Conservation (phyloP, 371 early-diverging fungal species). For the Mucor irregularis region DNA sequence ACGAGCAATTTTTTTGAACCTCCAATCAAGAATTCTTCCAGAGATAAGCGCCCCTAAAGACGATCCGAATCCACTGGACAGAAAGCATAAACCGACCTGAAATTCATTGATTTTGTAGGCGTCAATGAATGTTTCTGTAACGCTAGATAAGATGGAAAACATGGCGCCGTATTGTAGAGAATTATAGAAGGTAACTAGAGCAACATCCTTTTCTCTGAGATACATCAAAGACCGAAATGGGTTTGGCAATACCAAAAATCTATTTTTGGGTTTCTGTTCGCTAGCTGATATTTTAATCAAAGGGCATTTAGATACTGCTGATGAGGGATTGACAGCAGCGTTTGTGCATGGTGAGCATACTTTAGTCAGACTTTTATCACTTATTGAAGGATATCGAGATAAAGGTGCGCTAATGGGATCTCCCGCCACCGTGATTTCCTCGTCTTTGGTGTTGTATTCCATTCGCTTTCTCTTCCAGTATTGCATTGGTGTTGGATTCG, state of each 20-base stretch:
- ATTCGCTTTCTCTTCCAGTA: constrained; percentile 9
- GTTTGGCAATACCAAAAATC: constrained; percentile 4
- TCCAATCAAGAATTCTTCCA: constrained; percentile 32
- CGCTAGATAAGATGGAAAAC: constrained; percentile 33
- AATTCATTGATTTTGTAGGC: constrained; percentile 23
- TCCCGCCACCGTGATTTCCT: too few species aligned
- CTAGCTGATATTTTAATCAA: background rate
- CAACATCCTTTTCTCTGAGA: constrained; percentile 37
- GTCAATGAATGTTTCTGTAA: constrained; percentile 24
- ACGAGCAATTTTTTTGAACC: constrained; percentile 15
- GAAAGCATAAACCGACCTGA: constrained; percentile 32
- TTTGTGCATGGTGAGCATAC: too few species aligned
- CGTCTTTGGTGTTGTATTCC: background rate
- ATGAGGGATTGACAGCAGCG: background rate
- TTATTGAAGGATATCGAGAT: too few species aligned
- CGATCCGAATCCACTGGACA: constrained; percentile 31
- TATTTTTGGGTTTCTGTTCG: background rate
- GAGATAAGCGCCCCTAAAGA: constrained; percentile 25
- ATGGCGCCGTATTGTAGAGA: constrained; percentile 36
- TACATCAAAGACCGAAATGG: constrained; percentile 26
- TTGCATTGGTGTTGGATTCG: constrained; percentile 28
- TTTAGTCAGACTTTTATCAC: too few species aligned
- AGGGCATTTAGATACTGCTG: background rate
- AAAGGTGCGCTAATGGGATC: too few species aligned
- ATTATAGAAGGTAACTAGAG: constrained; percentile 27